Evolutionary conservation across 1,284 basidiomycete genomes (phyloP), one percentile per base, ranked within the genome.

Genomic region (Boletus smithii): DNA sequence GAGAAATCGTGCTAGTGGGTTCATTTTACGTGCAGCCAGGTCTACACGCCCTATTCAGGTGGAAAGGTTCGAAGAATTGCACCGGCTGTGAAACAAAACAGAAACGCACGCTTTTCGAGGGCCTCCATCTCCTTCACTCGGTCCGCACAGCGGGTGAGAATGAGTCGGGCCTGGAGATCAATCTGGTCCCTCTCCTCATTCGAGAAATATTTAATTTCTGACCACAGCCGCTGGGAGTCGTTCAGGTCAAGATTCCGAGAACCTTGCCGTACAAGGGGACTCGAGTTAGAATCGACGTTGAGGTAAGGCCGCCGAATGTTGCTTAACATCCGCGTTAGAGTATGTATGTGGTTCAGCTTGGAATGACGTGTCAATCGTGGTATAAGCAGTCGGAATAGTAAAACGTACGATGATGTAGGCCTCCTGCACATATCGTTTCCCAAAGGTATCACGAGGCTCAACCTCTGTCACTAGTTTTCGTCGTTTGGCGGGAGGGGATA

Each of bases 141-240:
- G 53, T 93, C 86, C 14, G 91, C 81, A 65, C 89, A 93, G 47
- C 84, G 81, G 44, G 82, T 81, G 48, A 95, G 73, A 43, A 93
- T 85, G 49, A 91, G 76, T 52, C 87, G 83, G 23, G 91, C 85
- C 64, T 94, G 90, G 53, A 92, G 73, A 72, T 95, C 93, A 51
- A 95, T 88, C 67, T 94, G 88, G 69, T 95, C 91, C 44, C 92
- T 74, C 65, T 95, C 91, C 52, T 88, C 81, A 58, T 95, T 91
- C 20, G 80, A 83, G 13, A 95, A 75, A 61, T 85, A 74, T 50
- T 80, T 81, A 37, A 91, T 74, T 47, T 80, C 79, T 11, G 79
- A 68, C 85, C 85, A 91, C 23, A 75, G 71, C 47, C 76, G 73
- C 45, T 78, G 74, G 17, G 71, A 61, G 41, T 71, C 72, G 39